Base-by-base conservation (phyloP, 495 filamentous ascomycete genomes). In the Annulohypoxylon bovei region DNA sequence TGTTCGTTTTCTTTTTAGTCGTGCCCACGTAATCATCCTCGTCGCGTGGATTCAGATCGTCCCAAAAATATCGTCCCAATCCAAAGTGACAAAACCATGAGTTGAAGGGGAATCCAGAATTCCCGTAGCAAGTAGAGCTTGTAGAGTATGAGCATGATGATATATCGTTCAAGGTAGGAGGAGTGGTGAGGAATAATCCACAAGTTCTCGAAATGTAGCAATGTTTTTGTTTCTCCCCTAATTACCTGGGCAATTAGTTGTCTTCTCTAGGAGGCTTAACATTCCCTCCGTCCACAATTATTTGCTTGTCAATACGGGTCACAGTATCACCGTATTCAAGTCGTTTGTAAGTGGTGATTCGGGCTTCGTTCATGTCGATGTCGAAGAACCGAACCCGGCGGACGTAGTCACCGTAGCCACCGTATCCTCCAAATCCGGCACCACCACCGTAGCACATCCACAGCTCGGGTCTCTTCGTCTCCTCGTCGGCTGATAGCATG, bases 401-500 rank as follows among this genome's bases (percentile, higher is more conserved):
- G 68, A 93, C 88, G 77, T 92, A 98, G 9, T 89, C 92, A 25
- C 87, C 88, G 65, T 95, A 98, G 7, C 94, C 94, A 30, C 91
- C 96, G 77, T 99, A 99, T 1, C 95, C 95, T 40, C 96, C 95
- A 75, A 98, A 94, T 0, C 95, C 95, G 33, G 84, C 82, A 14
- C 89, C 95, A 46, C 96, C 95, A 4, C 88, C 95, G 80, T 98
- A 97, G 81, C 95, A 99, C 94, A 99, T 97, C 95, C 95, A 99
- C n/a, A 98, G 82, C 14, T 89, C 89, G 1, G 89, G 89, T 59
- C 89, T 88, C 64, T 78, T 84, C 74, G 67, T 76, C 61, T 83
- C 75, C 6, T 84, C 76, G 50, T 83, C 76, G 32, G 76, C 77
- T n/a, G 83, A 84, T 11, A 97, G 83, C 71, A 90, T 89, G 80